phyloP scores from a whole-genome alignment of 257 asterid species.

The Petunia axillaris region DNA sequence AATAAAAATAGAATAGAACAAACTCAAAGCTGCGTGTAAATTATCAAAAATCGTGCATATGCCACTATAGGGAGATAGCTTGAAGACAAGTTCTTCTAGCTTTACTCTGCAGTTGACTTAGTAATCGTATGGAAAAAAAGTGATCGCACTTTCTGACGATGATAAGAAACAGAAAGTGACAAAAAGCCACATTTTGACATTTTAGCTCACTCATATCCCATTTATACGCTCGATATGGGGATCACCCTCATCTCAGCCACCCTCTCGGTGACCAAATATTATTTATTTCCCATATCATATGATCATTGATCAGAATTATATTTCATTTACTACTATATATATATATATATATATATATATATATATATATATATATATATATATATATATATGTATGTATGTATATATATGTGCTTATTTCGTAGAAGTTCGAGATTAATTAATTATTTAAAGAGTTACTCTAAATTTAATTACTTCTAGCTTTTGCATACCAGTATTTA shows the following conservation, averaged over 20 bases:
- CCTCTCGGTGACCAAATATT: neutral
- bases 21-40: too few relatives aligned
- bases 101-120: neutral
- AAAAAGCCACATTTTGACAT: neutral
- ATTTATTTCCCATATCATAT: neutral
- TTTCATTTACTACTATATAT: neutral
- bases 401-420: too few relatives aligned
- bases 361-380: too few relatives aligned
- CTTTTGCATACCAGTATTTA: too few relatives aligned
- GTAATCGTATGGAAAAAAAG: neutral
- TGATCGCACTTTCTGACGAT: conserved; percentile 4
- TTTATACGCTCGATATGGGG: neutral
- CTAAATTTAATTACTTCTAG: too few relatives aligned
- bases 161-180: neutral
- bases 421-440: too few relatives aligned
- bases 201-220: neutral
- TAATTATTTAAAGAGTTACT: too few relatives aligned
- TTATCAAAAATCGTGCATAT: neutral
- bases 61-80: neutral
- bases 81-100: neutral
- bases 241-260: neutral
- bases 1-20: too few relatives aligned
- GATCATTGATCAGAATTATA: neutral
- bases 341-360: too few relatives aligned
- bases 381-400: too few relatives aligned